Conservation (phyloP, 177 flowering plant genomes). For the Vitis hybrid region DNA sequence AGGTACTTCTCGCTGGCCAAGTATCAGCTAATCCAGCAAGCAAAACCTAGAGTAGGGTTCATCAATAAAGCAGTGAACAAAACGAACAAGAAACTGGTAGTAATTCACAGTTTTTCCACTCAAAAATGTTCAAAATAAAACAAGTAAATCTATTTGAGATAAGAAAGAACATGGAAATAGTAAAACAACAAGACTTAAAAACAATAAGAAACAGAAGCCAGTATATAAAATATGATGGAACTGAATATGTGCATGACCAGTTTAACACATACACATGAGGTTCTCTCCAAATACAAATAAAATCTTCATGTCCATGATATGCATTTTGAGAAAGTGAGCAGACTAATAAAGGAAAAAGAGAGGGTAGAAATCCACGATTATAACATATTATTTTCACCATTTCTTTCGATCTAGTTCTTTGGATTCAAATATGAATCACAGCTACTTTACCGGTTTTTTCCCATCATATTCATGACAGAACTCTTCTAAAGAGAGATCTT, state of each 20-base stretch:
- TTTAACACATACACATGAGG: too few relatives aligned
- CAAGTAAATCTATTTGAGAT: not conserved
- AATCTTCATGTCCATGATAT: too few relatives aligned
- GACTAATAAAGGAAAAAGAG: too few relatives aligned
- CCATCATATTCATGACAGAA: constrained; percentile 63
- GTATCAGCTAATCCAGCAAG: constrained; percentile 69
- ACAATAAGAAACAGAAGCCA: not conserved
- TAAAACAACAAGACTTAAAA: not conserved
- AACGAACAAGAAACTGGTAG: not conserved
- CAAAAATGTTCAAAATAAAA: not conserved
- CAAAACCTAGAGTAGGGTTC: constrained; percentile 53
- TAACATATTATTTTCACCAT: too few relatives aligned
- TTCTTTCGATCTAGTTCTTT: not conserved
- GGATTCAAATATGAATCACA: constrained; percentile 5
- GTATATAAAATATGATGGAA: too few relatives aligned
- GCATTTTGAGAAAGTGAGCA: too few relatives aligned
- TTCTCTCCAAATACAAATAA: too few relatives aligned
- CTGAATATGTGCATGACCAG: too few relatives aligned
- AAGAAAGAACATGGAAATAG: too few relatives aligned
- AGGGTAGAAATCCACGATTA: too few relatives aligned
- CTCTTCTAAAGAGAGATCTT: constrained; percentile 52
- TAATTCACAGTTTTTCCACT: not conserved
- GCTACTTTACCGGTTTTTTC: constrained; percentile 62
- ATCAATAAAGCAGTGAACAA: not conserved
- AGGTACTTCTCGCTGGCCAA: constrained; percentile 82